Conservation (phyloP, 2,329 filamentous ascomycete species). For the Sordariomycetes sp. region DNA sequence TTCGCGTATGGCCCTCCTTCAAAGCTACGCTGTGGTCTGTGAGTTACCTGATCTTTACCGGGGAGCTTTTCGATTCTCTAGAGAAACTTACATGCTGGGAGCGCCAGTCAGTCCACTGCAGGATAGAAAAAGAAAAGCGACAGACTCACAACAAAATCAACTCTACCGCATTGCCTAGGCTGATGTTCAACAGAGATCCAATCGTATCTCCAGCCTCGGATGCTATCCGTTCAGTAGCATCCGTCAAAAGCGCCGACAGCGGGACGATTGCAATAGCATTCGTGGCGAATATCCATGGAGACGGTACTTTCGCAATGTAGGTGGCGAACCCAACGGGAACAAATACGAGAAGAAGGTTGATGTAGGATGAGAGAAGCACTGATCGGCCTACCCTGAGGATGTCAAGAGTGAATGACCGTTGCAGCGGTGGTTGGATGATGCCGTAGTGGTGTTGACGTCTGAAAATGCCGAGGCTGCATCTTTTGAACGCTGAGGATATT, state of each 20-base stretch:
- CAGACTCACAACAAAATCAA: conserved; percentile 47
- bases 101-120: neutral
- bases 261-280: conserved; percentile 54
- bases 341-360: conserved; percentile 60
- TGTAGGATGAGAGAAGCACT: conserved; percentile 35
- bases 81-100: neutral
- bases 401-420: no score
- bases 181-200: conserved; percentile 52
- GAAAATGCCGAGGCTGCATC: no score
- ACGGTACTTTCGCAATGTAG: conserved; percentile 26
- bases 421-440: no score
- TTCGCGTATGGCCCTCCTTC: conserved; percentile 54
- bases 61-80: no score
- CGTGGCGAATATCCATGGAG: conserved; percentile 41
- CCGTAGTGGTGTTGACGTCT: no score
- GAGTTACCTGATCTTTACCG: no score
- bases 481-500: no score
- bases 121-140: neutral
- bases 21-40: conserved; percentile 33
- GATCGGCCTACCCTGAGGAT: no score
- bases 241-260: conserved; percentile 45
- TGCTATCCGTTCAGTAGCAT: conserved; percentile 51
- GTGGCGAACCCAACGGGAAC: conserved; percentile 59
- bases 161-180: conserved; percentile 54
- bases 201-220: conserved; percentile 47